These are phyloP conservation scores for Phytophthora brassicae DNA, from an alignment of 352 stramenopile genomes.

Conservation along the genomic window DNA sequence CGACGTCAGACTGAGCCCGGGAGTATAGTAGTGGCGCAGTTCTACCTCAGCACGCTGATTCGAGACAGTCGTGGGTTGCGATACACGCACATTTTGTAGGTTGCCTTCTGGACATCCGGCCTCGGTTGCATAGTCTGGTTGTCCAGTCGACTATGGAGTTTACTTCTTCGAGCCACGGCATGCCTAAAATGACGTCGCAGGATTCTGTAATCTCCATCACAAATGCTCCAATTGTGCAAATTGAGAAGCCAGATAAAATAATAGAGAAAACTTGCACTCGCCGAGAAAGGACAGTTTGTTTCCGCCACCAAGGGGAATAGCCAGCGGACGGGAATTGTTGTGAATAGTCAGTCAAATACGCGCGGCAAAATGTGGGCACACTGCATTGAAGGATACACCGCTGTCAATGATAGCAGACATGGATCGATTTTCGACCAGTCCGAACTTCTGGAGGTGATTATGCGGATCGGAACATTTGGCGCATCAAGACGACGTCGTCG, in stretches of 20 bases:
- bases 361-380: not conserved
- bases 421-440: not conserved
- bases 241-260: not conserved
- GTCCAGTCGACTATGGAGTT: conserved; percentile 10
- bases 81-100: not conserved
- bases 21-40: not conserved
- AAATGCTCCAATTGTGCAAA: conserved; percentile 7
- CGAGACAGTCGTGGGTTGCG: not conserved
- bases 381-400: conserved; percentile 1
- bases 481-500: not conserved
- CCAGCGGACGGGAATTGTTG: not conserved
- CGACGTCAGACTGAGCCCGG: not conserved
- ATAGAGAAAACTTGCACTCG: not conserved
- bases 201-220: conserved; percentile 15
- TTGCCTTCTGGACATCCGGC: not conserved
- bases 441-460: not conserved
- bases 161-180: conserved; percentile 13
- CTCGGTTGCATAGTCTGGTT: not conserved
- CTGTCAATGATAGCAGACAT: conserved; percentile 3
- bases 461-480: not conserved
- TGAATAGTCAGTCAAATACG: not conserved
- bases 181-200: conserved; percentile 9
- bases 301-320: conserved; percentile 3
- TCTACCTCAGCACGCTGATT: not conserved
- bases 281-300: not conserved